Percentiles rank a stretch among this genome's conserved stretches.
phyloP scores from a whole-genome alignment of 768 basidiomycete species.

The Phaeotremella fagi region DNA sequence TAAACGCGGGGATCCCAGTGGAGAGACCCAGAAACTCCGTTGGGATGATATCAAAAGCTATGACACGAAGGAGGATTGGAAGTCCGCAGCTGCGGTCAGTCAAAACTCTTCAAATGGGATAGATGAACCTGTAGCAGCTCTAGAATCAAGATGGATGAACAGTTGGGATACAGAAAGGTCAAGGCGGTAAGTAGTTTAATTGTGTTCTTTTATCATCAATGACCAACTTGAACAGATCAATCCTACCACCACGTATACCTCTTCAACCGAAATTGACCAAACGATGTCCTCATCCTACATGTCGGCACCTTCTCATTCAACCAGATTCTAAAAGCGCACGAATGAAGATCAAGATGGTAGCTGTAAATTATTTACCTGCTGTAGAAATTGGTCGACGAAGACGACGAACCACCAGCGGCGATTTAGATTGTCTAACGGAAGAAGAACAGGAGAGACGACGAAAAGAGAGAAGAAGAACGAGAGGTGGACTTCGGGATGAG shows the following conservation, averaged over 20 bases:
- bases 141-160: conserved; percentile 59
- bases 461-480: conserved; percentile 19
- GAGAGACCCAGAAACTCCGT: conserved; percentile 10
- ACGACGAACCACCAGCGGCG: conserved; percentile 5
- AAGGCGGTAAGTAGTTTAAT: conserved; percentile 3
- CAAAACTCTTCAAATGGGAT: no score
- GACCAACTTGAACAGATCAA: conserved; percentile 58
- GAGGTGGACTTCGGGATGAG: conserved; percentile 17
- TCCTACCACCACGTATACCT: conserved; percentile 83
- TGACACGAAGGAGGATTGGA: conserved; percentile 34
- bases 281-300: conserved; percentile 70
- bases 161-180: conserved; percentile 59
- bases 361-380: conserved; percentile 85
- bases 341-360: conserved; percentile 96
- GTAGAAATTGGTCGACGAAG: conserved; percentile 57
- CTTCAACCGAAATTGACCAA: conserved; percentile 91
- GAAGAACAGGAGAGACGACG: not conserved
- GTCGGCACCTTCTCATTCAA: conserved; percentile 94
- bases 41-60: conserved; percentile 44
- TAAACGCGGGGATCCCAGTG: not conserved
- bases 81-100: no score
- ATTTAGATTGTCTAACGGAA: not conserved
- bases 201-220: no score
- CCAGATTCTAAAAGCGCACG: conserved; percentile 94
- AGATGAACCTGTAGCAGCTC: no score